A percentile compares a stretch with the other conserved stretches of the same genome.
These are phyloP conservation scores for Microdochium nivale DNA, from an alignment of 2,329 filamentous ascomycete species.

Conservation along the genomic window DNA sequence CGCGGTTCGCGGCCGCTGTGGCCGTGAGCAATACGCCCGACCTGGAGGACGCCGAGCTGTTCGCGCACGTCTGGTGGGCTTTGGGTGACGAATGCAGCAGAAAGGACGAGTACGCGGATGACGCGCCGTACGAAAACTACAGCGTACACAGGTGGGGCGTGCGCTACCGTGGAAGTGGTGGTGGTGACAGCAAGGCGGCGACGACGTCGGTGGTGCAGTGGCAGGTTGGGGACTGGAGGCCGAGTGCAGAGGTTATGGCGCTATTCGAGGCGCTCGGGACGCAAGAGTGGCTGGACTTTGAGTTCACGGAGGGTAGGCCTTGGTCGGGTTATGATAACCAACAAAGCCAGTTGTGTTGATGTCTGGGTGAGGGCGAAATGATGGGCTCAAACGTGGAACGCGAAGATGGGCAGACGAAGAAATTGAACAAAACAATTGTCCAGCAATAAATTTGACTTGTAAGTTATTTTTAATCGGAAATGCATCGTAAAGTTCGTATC, in stretches of 20 bases:
- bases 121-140: not conserved
- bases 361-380: too few relatives aligned
- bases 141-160: constrained; percentile 12
- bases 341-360: too few relatives aligned
- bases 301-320: constrained; percentile 13
- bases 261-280: constrained; percentile 10
- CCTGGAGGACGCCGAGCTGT: constrained; percentile 14
- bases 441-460: too few relatives aligned
- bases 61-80: constrained; percentile 10
- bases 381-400: too few relatives aligned
- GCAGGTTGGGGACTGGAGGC: constrained; percentile 15
- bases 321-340: constrained; percentile 11
- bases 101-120: constrained; percentile 1
- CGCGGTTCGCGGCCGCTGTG: constrained; percentile 11
- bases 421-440: too few relatives aligned
- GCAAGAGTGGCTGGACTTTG: constrained; percentile 11
- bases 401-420: too few relatives aligned
- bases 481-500: too few relatives aligned
- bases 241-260: constrained; percentile 8
- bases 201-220: constrained; percentile 8
- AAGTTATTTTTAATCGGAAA: too few relatives aligned
- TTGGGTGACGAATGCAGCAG: constrained; percentile 7
- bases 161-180: constrained; percentile 6
- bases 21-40: constrained; percentile 6
- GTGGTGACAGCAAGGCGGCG: constrained; percentile 2